Percentiles rank a stretch among this genome's conserved stretches.
phyloP scores from a whole-genome alignment of 345 rosid species.

The Turnera subulata region DNA sequence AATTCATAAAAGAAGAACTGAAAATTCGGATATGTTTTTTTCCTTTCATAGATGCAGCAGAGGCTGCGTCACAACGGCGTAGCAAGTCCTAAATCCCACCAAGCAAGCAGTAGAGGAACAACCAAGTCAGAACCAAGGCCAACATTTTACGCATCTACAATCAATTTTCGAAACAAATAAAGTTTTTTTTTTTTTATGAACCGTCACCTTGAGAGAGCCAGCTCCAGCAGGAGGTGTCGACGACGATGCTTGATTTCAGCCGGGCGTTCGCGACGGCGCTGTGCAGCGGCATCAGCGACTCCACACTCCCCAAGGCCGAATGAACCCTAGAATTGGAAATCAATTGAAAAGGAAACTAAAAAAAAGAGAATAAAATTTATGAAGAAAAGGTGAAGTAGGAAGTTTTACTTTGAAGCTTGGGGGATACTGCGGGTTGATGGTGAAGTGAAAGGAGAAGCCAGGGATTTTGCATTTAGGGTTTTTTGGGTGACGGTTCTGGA shows the following conservation, averaged over 20 bases:
- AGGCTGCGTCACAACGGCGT: slow-evolving; percentile 73
- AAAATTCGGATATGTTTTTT: slow-evolving; percentile 16
- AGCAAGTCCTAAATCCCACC: slow-evolving; percentile 66
- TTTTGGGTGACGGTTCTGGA: slow-evolving; percentile 28
- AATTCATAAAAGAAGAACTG: no score
- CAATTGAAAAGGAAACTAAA: background rate
- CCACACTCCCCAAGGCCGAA: slow-evolving; percentile 59
- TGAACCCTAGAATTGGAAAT: slow-evolving; percentile 35
- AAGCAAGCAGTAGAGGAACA: slow-evolving; percentile 16
- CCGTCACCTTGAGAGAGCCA: slow-evolving; percentile 70
- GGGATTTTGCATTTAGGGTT: slow-evolving; percentile 15
- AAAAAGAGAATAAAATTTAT: background rate
- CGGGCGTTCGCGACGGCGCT: slow-evolving; percentile 81
- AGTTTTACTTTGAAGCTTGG: slow-evolving; percentile 44
- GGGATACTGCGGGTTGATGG: slow-evolving; percentile 34
- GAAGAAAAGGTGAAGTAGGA: background rate
- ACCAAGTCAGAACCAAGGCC: slow-evolving; percentile 22
- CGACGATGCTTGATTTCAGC: slow-evolving; percentile 69
- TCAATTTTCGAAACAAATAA: background rate
- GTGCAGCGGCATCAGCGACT: slow-evolving; percentile 79
- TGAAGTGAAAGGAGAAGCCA: slow-evolving; percentile 33
- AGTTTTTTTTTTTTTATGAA: background rate
- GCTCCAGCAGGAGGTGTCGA: slow-evolving; percentile 92
- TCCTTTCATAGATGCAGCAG: slow-evolving; percentile 32
- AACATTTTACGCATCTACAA: background rate